Evolutionary conservation across 768 basidiomycete genomes (phyloP).

Genomic region (Boletus edulis): DNA sequence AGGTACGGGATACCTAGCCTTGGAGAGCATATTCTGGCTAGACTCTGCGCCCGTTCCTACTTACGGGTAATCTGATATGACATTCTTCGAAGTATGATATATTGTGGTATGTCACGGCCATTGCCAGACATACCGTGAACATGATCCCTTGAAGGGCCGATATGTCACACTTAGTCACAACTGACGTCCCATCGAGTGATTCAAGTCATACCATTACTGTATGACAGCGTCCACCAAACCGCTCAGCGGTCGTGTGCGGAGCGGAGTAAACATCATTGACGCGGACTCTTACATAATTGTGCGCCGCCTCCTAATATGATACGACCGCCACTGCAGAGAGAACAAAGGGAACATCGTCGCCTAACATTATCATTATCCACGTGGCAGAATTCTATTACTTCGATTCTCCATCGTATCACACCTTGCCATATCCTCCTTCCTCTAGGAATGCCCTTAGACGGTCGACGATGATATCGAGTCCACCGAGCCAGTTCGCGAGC

Average conservation of each 20-base stretch:
- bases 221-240: background rate
- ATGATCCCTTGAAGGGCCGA: too few species aligned
- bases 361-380: conserved; percentile 2
- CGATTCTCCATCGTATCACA: conserved; percentile 36
- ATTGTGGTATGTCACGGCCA: conserved; percentile 4
- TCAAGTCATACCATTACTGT: too few species aligned
- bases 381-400: conserved; percentile 18
- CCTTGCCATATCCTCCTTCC: conserved; percentile 55
- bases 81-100: conserved; percentile 8
- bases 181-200: conserved; percentile 4
- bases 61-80: conserved; percentile 11
- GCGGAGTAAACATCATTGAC: conserved; percentile 3
- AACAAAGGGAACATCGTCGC: background rate
- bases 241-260: background rate
- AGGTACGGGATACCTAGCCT: conserved; percentile 17
- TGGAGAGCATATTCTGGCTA: conserved; percentile 6
- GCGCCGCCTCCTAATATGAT: conserved; percentile 11
- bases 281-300: conserved; percentile 16
- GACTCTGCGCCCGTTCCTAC: conserved; percentile 9
- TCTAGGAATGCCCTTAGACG: conserved; percentile 55
- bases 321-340: background rate
- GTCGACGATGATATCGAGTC: conserved; percentile 53
- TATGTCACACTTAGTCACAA: background rate
- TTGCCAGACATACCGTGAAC: background rate
- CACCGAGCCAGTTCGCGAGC: conserved; percentile 59